A percentile compares a stretch with the other conserved stretches of the same genome.
phyloP scores from a whole-genome alignment of 371 early-diverging fungal genomes.

The Mortierella sp. region DNA sequence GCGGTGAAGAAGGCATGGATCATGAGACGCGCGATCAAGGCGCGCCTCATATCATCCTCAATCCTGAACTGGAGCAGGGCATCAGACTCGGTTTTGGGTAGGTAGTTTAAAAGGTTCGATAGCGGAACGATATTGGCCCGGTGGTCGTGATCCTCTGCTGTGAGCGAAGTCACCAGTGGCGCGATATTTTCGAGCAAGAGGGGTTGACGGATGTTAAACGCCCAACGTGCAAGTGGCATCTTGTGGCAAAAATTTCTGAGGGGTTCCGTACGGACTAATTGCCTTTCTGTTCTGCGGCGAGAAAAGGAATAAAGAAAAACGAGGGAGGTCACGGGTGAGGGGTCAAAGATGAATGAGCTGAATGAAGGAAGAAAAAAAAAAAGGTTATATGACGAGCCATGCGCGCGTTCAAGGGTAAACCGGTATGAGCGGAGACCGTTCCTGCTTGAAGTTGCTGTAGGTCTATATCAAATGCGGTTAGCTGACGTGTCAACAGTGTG shows the following conservation, averaged over 20 bases:
- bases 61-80: constrained; percentile 29
- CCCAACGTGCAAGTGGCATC: constrained; percentile 53
- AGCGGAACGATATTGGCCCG: constrained; percentile 38
- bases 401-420: no score
- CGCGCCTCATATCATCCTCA: constrained; percentile 47
- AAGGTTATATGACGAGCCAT: no score
- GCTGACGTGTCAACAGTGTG: no score
- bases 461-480: no score
- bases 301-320: no score
- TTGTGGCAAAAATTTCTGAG: not conserved
- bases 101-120: constrained; percentile 41
- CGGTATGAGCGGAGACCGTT: no score
- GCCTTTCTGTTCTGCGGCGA: no score
- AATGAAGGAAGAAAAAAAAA: no score
- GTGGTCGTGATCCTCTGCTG: constrained; percentile 4
- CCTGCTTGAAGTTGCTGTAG: no score
- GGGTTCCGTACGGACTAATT: no score
- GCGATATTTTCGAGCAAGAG: constrained; percentile 47
- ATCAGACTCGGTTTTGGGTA: constrained; percentile 42
- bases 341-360: no score
- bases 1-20: constrained; percentile 48
- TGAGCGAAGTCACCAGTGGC: constrained; percentile 43
- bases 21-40: constrained; percentile 44
- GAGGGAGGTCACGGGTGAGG: no score
- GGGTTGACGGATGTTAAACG: constrained; percentile 47